Conservation (phyloP, 352 stramenopile species). For the Pythium aquatile region DNA sequence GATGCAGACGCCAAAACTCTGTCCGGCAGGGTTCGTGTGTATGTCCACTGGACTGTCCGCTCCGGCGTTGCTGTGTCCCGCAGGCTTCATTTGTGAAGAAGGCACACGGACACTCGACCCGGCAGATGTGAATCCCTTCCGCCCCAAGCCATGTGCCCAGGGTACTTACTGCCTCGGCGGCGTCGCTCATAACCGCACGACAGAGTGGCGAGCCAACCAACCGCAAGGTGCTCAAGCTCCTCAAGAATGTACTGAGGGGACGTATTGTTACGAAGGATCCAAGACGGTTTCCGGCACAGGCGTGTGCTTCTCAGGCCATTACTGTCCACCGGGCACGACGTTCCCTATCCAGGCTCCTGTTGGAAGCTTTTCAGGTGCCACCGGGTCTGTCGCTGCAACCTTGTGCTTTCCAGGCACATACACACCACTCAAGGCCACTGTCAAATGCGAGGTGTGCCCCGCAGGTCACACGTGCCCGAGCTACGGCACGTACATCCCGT, state of each 20-base stretch:
- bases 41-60: conserved; percentile 88
- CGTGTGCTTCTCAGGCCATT: conserved; percentile 94
- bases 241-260: conserved; percentile 94
- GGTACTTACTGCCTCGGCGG: conserved; percentile 96
- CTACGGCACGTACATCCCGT: conserved; percentile 96
- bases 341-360: conserved; percentile 89
- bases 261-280: conserved; percentile 90
- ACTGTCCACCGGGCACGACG: conserved; percentile 90
- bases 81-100: conserved; percentile 92
- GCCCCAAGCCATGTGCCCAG: conserved; percentile 85
- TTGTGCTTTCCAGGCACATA: conserved; percentile 98
- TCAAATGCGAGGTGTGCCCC: conserved; percentile 91
- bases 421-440: conserved; percentile 88
- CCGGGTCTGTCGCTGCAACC: conserved; percentile 90
- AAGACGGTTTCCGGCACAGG: conserved; percentile 75
- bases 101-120: conserved; percentile 93
- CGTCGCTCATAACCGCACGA: conserved; percentile 90
- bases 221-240: conserved; percentile 83
- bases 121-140: conserved; percentile 63
- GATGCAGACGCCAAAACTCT: conserved; percentile 72
- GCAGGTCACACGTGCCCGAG: conserved; percentile 91
- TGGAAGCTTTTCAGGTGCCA: conserved; percentile 88
- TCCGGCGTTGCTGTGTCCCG: conserved; percentile 91
- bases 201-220: conserved; percentile 89
- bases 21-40: conserved; percentile 95